Conservation (phyloP, 768 basidiomycete genomes). For the Podaxis carcinomalis region DNA sequence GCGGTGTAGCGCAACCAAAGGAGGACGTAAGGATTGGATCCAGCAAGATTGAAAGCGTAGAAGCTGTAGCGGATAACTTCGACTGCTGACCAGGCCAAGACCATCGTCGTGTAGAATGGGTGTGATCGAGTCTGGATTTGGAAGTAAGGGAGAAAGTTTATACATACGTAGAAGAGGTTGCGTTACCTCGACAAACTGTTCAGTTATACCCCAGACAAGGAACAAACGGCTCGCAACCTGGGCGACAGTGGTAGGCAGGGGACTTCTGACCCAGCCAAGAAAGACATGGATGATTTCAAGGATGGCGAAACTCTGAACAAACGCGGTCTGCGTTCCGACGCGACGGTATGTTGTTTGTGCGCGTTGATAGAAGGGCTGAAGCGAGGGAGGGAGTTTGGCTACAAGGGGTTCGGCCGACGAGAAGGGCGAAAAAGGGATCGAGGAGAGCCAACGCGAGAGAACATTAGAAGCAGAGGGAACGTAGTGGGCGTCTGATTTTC, state of each 20-base stretch:
- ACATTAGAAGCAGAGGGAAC: conserved; percentile 31
- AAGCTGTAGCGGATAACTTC: conserved; percentile 91
- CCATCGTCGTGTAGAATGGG: conserved; percentile 87
- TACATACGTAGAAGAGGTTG: not conserved
- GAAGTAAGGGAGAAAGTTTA: not conserved
- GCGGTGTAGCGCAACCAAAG: conserved; percentile 84
- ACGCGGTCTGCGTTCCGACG: conserved; percentile 55
- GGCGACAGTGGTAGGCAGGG: conserved; percentile 65
- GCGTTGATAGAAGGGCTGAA: conserved; percentile 44
- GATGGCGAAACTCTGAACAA: conserved; percentile 80
- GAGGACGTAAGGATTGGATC: conserved; percentile 45
- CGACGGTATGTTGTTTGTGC: conserved; percentile 56
- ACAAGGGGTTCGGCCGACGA: conserved; percentile 23
- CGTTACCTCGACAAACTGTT: conserved; percentile 58
- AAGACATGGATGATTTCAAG: conserved; percentile 83
- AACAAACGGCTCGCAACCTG: conserved; percentile 82
- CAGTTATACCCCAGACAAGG: conserved; percentile 81
- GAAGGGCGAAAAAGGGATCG: conserved; percentile 27
- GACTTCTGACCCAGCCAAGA: conserved; percentile 75
- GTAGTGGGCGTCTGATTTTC: conserved; percentile 26
- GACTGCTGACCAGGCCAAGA: conserved; percentile 87
- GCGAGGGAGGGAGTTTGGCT: conserved; percentile 31
- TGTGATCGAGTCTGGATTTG: conserved; percentile 52
- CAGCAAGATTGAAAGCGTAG: conserved; percentile 70
- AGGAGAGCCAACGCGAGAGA: conserved; percentile 30